Evolutionary conservation across 1,139 yeast species (phyloP), one percentile per base, ranked within the genome.

Genomic region (Pichia sp.): DNA sequence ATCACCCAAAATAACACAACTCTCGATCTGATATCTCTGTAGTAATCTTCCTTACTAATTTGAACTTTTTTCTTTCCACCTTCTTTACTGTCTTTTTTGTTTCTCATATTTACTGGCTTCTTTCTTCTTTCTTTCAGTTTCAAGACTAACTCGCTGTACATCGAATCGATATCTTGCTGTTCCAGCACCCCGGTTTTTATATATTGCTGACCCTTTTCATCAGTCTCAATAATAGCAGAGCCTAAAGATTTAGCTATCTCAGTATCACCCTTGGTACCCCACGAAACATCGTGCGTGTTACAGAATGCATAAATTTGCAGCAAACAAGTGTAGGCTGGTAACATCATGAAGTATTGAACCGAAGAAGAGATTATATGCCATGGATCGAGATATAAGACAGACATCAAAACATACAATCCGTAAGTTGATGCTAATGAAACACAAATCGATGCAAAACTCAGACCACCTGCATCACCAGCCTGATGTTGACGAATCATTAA

Each of bases 191-290:
- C 97, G 53, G 91, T 85, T 64, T 89, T 96, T 45, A 85, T 87
- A 55, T 84, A 68, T 42, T 73, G 79, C 46, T 80, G 80, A 38
- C 90, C 90, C 51, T 82, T 69, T 30, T 81, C 82, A 58, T 78
- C 81, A 1, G 85, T 83, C 57, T 76, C 78, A 55, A 81, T 81
- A 10, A 85, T 83, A 14, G 89, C 91, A 31, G 81, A 77, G 48
- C 90, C 87, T 54, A 85, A 73, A 54, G 79, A 83, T 63, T 83
- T 83, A 16, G 83, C 77, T 50, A 85, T 87, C 60, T 83, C 82
- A 61, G 86, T 87, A 59, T 92, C 96, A 61, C 97, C 97, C 68
- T 91, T 91, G 0, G 97, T 92, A 71, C 97, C 97, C 97, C 97
- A 92, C 0, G 96, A 87, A 52, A 91, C 96, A 75, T 91, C 97